Evolutionary conservation across 352 stramenopile genomes (phyloP), one percentile per base, ranked within the genome.

Genomic region (Aphanomyces stellatus): DNA sequence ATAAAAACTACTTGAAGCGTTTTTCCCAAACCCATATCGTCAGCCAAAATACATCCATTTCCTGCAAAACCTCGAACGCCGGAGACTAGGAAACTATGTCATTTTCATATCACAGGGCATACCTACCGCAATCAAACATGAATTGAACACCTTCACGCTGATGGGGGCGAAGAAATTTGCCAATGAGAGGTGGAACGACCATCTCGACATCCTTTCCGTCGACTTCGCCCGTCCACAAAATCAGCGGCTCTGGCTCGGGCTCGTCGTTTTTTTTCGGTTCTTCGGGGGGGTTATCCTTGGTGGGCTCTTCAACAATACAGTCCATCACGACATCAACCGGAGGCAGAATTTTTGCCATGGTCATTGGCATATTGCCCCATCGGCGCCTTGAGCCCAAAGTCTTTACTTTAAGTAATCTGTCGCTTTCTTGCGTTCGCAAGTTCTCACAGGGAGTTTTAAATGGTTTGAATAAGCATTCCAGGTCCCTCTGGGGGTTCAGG

Each of bases 121-220:
- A 55, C 80, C 80, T 86, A 62, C 90, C 91, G 79, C 94, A 99
- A 66, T 99, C 89, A 67, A 97, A 99, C 84, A 98, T 96, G 70
- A 99, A 99, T 74, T 96, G 79, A 51, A 99, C 95, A 34, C 95
- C 96, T 74, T 98, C 95, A 24, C 93, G 82, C 76, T 98, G 93
- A 79, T 99, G 96, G 48, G 95, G 95, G 25, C 96, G 88, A 35
- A 99, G 71, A 71, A 91, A 98, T 62, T 98, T 98, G 63, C 89
- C 89, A 4, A 99, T 80, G 27, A 98, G 89, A 28, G 91, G 82
- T 8, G 90, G 86, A 15, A 97, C 87, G 31, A 96, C 81, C 4
- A 94, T 80, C 37, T 85, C 79, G 24, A 82, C 42, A 4, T 85
- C 68, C 2, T 78, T 71, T 19, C 46, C 60, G 41, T 93, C 70